Conservation (phyloP, 768 basidiomycete genomes). For the Saitozyma sp. region DNA sequence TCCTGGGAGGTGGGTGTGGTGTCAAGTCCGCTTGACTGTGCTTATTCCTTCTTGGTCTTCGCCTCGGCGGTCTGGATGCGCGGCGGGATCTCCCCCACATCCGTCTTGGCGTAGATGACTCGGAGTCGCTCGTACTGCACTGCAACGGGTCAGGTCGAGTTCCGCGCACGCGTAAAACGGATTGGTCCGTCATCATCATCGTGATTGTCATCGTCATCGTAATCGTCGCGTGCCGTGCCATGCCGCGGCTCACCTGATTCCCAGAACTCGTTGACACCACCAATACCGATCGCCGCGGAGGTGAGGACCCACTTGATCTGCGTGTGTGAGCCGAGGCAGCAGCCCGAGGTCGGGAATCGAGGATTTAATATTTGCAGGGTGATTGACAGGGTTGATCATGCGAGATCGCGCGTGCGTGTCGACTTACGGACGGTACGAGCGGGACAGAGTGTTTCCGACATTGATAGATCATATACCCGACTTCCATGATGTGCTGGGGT, state of each 20-base stretch:
- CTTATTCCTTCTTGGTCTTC: background rate
- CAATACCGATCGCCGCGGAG: constrained; percentile 13
- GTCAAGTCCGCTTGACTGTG: no score
- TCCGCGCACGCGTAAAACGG: no score
- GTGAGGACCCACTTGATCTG: constrained; percentile 32
- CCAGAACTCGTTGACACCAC: constrained; percentile 21
- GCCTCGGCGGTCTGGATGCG: constrained; percentile 6
- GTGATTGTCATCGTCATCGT: no score
- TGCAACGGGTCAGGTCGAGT: background rate
- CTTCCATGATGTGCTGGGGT: background rate
- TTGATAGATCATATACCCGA: background rate
- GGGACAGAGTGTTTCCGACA: constrained; percentile 1
- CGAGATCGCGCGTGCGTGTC: no score
- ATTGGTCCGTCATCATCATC: no score
- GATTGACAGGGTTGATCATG: background rate
- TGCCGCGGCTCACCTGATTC: constrained; percentile 20
- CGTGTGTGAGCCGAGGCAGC: background rate
- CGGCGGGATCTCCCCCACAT: constrained; percentile 26
- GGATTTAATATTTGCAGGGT: background rate
- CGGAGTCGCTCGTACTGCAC: constrained; percentile 28
- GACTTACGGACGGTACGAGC: constrained; percentile 10
- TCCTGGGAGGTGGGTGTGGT: no score
- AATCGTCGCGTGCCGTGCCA: no score
- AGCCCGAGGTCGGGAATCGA: no score
- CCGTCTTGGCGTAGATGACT: constrained; percentile 24